phyloP scores from a whole-genome alignment of 257 asterid species.

The Knoxia roxburghii region DNA sequence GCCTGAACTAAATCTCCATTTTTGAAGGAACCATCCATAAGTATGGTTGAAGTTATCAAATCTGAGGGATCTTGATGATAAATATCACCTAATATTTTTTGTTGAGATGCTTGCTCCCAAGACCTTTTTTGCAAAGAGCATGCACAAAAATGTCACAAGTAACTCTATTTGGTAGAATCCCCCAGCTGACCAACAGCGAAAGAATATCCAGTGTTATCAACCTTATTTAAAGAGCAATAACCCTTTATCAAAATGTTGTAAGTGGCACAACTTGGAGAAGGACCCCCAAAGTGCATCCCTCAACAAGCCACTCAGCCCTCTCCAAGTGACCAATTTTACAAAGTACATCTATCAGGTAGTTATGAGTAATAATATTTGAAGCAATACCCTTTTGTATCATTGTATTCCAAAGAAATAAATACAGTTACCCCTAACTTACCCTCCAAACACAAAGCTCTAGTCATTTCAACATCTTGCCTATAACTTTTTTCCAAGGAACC shows the following conservation, averaged over 20 bases:
- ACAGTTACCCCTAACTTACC: constrained; percentile 62
- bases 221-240: constrained; percentile 47
- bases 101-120: constrained; percentile 54
- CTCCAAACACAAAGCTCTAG: constrained; percentile 60
- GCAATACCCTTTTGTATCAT: constrained; percentile 40
- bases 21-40: constrained; percentile 75
- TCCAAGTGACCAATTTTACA: constrained; percentile 61
- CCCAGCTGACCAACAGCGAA: constrained; percentile 47
- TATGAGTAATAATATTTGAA: constrained; percentile 63
- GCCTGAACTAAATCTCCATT: constrained; percentile 51
- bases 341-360: constrained; percentile 64
- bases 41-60: constrained; percentile 64
- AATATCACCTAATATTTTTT: constrained; percentile 43
- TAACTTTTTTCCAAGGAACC: constrained; percentile 23
- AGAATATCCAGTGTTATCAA: constrained; percentile 65
- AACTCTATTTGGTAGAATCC: constrained; percentile 56
- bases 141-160: constrained; percentile 77
- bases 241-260: constrained; percentile 77
- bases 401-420: constrained; percentile 48
- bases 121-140: constrained; percentile 69
- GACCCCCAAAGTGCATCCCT: constrained; percentile 61
- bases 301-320: constrained; percentile 62
- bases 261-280: constrained; percentile 68
- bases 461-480: constrained; percentile 25
- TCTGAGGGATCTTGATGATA: constrained; percentile 26